These are phyloP conservation scores for Ailanthus altissimus DNA, from an alignment of 345 rosid genomes.

Conservation along the genomic window DNA sequence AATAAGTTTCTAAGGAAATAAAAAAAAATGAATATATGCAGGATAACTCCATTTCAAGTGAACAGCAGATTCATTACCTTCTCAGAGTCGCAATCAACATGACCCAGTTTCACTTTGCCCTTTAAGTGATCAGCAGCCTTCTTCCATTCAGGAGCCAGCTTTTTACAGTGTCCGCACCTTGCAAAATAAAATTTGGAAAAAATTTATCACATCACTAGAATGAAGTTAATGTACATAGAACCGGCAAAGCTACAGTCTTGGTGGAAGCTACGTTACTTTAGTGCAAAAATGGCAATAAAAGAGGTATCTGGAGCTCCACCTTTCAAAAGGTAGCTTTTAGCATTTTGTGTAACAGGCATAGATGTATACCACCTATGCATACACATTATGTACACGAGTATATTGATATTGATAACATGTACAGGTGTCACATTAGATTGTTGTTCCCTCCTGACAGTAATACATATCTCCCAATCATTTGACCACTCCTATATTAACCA, in stretches of 20 bases:
- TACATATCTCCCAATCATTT: not conserved
- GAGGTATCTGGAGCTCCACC: not conserved
- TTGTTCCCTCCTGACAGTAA: not conserved
- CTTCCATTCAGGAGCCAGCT: conserved; percentile 97
- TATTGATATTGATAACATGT: not conserved
- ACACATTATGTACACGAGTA: not conserved
- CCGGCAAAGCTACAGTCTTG: too few relatives aligned
- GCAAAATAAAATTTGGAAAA: conserved; percentile 18
- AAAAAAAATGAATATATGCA: not conserved
- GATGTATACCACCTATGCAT: not conserved
- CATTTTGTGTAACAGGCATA: not conserved
- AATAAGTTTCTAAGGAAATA: not conserved
- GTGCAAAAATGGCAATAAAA: not conserved
- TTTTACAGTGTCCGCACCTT: conserved; percentile 99
- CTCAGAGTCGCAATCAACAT: conserved; percentile 86
- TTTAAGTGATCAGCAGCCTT: conserved; percentile 82
- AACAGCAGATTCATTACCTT: conserved; percentile 47
- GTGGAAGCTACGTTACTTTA: not conserved
- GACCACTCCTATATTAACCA: not conserved
- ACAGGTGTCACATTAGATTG: not conserved
- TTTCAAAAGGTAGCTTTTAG: not conserved
- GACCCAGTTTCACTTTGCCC: conserved; percentile 96
- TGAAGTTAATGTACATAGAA: not conserved
- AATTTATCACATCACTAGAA: conserved; percentile 14
- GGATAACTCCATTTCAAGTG: not conserved